A percentile compares a stretch with the other conserved stretches of the same genome.
phyloP scores from a whole-genome alignment of 371 early-diverging fungal genomes.

The Mortierella sp. region DNA sequence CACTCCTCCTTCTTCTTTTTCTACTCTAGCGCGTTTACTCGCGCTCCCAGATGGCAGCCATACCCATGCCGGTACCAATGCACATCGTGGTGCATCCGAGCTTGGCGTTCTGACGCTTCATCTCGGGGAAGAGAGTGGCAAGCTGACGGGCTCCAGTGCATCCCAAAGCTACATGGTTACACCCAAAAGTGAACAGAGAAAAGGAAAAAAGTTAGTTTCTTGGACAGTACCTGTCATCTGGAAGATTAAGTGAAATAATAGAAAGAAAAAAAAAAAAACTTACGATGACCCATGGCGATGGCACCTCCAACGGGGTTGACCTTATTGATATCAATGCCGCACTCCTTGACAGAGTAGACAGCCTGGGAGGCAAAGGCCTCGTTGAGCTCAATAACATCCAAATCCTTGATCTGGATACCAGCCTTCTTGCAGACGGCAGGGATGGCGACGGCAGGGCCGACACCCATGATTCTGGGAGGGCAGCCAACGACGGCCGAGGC shows the following conservation, averaged over 20 bases:
- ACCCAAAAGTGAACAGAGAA: constrained; percentile 50
- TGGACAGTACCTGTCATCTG: not conserved
- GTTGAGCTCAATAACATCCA: constrained; percentile 91
- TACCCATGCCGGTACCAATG: constrained; percentile 98
- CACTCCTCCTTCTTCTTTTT: too few species aligned
- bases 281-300: constrained; percentile 95
- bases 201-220: constrained; percentile 1
- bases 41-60: constrained; percentile 92
- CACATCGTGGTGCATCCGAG: constrained; percentile 95
- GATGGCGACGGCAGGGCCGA: constrained; percentile 96
- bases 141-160: constrained; percentile 97
- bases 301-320: constrained; percentile 99
- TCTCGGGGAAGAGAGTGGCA: constrained; percentile 93
- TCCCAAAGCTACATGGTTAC: constrained; percentile 65
- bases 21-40: too few species aligned
- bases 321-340: constrained; percentile 85
- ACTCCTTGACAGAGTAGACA: constrained; percentile 90
- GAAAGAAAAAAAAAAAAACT: constrained; percentile 27
- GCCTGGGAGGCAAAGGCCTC: constrained; percentile 99
- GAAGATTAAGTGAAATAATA: constrained; percentile 12
- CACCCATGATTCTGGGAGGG: constrained; percentile 95
- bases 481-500: constrained; percentile 94
- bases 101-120: constrained; percentile 87
- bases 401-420: constrained; percentile 81
- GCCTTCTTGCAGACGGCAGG: constrained; percentile 90